Conservation (phyloP, 495 filamentous ascomycete genomes). For the Durotheca rogersii region DNA sequence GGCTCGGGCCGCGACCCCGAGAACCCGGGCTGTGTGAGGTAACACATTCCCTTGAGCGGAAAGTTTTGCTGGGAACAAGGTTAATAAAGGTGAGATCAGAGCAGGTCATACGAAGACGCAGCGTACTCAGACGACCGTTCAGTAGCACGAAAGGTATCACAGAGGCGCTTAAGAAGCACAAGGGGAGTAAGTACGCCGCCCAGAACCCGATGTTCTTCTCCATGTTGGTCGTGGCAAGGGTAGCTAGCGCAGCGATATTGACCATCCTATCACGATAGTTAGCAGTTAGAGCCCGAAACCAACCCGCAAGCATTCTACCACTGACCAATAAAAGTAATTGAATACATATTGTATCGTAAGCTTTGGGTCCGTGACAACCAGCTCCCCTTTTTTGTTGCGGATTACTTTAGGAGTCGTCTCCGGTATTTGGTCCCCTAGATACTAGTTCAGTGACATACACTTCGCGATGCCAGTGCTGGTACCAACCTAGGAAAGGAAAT, state of each 20-base stretch:
- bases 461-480: neutral
- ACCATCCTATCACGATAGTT: neutral
- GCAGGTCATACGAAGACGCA: conserved; percentile 45
- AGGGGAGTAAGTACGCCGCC: conserved; percentile 51
- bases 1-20: neutral
- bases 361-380: conserved; percentile 41
- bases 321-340: conserved; percentile 51
- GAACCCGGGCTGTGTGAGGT: neutral
- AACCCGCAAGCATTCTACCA: no score
- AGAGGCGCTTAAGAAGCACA: conserved; percentile 51
- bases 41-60: conserved; percentile 1
- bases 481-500: conserved; percentile 3
- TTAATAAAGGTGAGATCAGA: conserved; percentile 54
- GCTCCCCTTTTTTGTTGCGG: conserved; percentile 38
- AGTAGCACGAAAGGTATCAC: conserved; percentile 52
- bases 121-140: conserved; percentile 42
- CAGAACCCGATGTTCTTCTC: conserved; percentile 27
- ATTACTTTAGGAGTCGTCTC: conserved; percentile 33
- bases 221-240: neutral
- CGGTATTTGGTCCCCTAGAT: conserved; percentile 17
- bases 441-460: no score
- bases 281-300: no score
- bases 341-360: conserved; percentile 50
- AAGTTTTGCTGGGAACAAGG: conserved; percentile 51
- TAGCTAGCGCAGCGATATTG: neutral